phyloP scores from a whole-genome alignment of 2,329 filamentous ascomycete species.

The Ceratocystis colombiana region DNA sequence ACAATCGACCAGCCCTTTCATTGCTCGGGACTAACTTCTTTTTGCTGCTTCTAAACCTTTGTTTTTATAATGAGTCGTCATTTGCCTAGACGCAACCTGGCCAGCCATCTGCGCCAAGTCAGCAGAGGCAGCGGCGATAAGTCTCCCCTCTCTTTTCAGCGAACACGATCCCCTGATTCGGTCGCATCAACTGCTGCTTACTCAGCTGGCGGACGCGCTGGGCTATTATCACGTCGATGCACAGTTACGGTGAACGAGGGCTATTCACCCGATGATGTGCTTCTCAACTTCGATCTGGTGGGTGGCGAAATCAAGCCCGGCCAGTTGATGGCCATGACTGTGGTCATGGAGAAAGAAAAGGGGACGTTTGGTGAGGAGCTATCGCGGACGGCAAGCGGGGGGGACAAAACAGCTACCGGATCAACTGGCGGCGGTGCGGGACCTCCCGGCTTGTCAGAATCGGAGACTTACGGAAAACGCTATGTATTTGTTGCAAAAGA shows the following conservation, averaged over 20 bases:
- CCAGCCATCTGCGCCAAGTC: constrained; percentile 45
- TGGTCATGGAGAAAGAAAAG: constrained; percentile 43
- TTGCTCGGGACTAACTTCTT: constrained; percentile 35
- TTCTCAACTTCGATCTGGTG: constrained; percentile 65
- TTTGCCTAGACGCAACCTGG: constrained; percentile 31
- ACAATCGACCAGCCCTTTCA: not conserved
- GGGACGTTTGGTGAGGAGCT: constrained; percentile 13
- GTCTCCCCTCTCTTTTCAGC: constrained; percentile 41
- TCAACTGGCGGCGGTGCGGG: constrained; percentile 4
- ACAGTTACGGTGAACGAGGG: constrained; percentile 57
- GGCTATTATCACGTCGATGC: constrained; percentile 39
- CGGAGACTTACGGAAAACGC: constrained; percentile 32
- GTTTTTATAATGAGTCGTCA: constrained; percentile 35
- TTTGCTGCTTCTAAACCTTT: constrained; percentile 31
- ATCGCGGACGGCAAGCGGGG: not conserved
- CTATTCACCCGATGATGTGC: constrained; percentile 66
- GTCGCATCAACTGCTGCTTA: constrained; percentile 20
- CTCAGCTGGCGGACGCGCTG: constrained; percentile 20
- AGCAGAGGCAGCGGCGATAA: constrained; percentile 41
- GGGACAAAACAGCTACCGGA: constrained; percentile 15
- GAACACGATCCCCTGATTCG: constrained; percentile 37
- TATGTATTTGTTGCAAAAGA: constrained; percentile 67
- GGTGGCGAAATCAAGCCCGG: constrained; percentile 54
- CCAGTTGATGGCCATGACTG: constrained; percentile 61
- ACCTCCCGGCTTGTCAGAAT: constrained; percentile 19